Evolutionary conservation across 2,329 filamentous ascomycete species (phyloP), one percentile per base, ranked within the genome.

Genomic region (Lachnellula subtilissima): DNA sequence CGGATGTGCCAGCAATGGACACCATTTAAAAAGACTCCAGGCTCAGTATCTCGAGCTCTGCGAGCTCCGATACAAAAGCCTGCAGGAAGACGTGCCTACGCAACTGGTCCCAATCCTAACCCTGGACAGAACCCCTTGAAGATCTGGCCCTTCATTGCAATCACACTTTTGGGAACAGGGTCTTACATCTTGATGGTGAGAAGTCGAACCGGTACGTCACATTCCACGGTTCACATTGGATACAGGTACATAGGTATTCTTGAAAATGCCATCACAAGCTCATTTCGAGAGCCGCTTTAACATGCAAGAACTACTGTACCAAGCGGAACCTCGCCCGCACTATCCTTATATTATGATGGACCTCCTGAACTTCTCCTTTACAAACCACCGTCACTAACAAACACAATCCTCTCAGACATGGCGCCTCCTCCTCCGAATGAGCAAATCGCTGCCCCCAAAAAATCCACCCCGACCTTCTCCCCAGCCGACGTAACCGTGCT

Each of bases 401-500:
- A 62, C 46, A 65, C 45, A 22, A 25, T 22, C 1, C 23, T 36
- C 28, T 19, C 65, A 70, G 73, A 75, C 43, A 78, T 76, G 74
- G 69, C 74, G 36, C 28, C 28, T 32, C 28, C 28, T 32, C 66
- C 72, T 50, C 57, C 56, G 15, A 60, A 57, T 35, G 48, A 55
- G 14, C 62, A 65, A 61, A 74, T 76, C 68, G 73, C 74, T 58
- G 74, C 77, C 61, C 78, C 80, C 32, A 71, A 76, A 60, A 87
- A 86, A 72, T 70, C 61, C 50, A 72, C 70, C 7, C 87, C 92
- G 4, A 84, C 84, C 69, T 97, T 96, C 81, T 86, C 83, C 56
- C 76, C 87, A 50, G 69, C 83, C 55, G 80, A 91, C 57, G 89
- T 95, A 35, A 94, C 91, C n/a, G 92, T 97, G 57, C 78, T 99